Percentiles rank a stretch among this genome's conserved stretches.
phyloP scores from a whole-genome alignment of 2,329 filamentous ascomycete species.

The Talaromyces pinophilus region DNA sequence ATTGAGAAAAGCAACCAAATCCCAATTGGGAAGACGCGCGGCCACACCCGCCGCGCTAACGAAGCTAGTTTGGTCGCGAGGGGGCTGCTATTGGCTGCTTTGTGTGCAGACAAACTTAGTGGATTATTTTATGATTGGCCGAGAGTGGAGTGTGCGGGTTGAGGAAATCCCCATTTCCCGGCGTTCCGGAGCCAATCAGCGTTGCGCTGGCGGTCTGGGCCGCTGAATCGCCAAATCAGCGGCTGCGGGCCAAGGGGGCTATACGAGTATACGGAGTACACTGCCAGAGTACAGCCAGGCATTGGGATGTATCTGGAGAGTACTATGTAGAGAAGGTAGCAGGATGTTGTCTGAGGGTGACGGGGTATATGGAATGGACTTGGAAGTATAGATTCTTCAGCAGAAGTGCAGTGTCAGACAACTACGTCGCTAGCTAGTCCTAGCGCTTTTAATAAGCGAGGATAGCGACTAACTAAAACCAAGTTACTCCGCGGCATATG shows the following conservation, averaged over 20 bases:
- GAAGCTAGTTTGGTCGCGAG: background rate
- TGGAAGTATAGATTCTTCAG: too few species aligned
- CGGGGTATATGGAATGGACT: too few species aligned
- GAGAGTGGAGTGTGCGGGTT: background rate
- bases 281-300: too few species aligned
- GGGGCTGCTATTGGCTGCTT: background rate
- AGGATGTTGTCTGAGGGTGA: too few species aligned
- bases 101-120: background rate
- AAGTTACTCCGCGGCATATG: too few species aligned
- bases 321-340: too few species aligned
- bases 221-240: background rate
- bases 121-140: background rate
- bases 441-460: too few species aligned
- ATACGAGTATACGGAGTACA: too few species aligned
- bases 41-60: background rate
- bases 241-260: background rate
- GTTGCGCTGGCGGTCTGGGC: background rate
- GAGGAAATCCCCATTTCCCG: constrained; percentile 4
- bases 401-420: too few species aligned
- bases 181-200: background rate
- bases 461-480: too few species aligned
- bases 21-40: background rate
- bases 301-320: too few species aligned
- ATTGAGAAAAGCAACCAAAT: background rate
- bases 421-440: too few species aligned